phyloP scores from a whole-genome alignment of 805 yeast genomes.

The Ogataea methanolica region DNA sequence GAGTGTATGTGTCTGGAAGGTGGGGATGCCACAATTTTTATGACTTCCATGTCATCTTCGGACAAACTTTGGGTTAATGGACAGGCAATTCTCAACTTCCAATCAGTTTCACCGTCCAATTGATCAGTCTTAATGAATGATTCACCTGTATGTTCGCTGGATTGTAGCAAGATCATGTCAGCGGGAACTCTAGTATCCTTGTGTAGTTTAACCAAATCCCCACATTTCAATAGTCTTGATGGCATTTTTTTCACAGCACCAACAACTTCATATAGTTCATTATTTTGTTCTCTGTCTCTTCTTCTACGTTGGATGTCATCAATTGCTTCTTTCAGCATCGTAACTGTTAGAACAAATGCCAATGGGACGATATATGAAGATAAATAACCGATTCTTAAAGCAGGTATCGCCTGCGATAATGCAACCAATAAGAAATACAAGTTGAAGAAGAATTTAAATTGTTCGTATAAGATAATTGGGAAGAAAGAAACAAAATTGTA shows the following conservation, averaged over 20 bases:
- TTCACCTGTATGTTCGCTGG: constrained; percentile 80
- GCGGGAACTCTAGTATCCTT: constrained; percentile 92
- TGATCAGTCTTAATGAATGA: constrained; percentile 95
- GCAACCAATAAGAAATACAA: constrained; percentile 90
- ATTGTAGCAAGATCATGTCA: constrained; percentile 78
- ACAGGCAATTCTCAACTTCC: constrained; percentile 87
- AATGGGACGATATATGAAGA: constrained; percentile 92
- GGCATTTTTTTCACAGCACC: constrained; percentile 40
- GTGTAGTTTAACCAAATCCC: constrained; percentile 74
- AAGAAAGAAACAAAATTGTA: constrained; percentile 83
- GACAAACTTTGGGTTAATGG: constrained; percentile 62
- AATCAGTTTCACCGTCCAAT: constrained; percentile 97
- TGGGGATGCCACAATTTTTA: constrained; percentile 62
- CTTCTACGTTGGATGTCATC: constrained; percentile 90
- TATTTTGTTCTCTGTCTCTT: constrained; percentile 85
- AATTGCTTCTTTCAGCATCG: constrained; percentile 93
- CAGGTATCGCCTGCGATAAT: constrained; percentile 86
- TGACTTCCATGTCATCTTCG: constrained; percentile 46
- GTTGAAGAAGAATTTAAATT: constrained; percentile 95
- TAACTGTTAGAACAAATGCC: constrained; percentile 85
- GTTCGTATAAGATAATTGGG: constrained; percentile 88
- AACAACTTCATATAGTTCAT: constrained; percentile 73
- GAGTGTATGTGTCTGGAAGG: constrained; percentile 83
- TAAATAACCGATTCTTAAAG: constrained; percentile 85
- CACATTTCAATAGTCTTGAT: constrained; percentile 69